Conservation (phyloP, 1,284 basidiomycete genomes). For the Pseudozyma tsukubaensis region DNA sequence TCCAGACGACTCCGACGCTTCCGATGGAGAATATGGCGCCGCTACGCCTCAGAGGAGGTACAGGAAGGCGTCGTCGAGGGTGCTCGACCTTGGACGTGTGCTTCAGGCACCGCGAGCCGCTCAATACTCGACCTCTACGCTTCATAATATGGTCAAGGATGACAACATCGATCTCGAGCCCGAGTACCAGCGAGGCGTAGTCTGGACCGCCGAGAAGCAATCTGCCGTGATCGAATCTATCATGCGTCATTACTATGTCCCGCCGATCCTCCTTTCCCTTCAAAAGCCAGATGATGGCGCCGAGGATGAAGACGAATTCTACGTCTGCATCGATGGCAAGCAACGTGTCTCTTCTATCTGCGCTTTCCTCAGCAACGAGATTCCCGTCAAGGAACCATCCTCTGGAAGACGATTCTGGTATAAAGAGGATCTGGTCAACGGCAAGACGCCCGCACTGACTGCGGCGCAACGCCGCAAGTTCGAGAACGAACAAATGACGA, state of each 20-base stretch:
- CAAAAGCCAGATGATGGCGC: constrained; percentile 7
- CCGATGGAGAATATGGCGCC: constrained; percentile 20
- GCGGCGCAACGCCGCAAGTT: constrained; percentile 42
- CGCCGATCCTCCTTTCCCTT: constrained; percentile 51
- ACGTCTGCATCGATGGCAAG: constrained; percentile 60
- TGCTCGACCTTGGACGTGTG: constrained; percentile 40
- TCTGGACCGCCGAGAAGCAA: constrained; percentile 51
- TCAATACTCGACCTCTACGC: constrained; percentile 29
- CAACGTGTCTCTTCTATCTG: constrained; percentile 55
- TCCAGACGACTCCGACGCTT: constrained; percentile 18
- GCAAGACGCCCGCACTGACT: constrained; percentile 30
- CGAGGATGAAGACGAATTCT: constrained; percentile 11
- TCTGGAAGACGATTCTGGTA: constrained; percentile 40
- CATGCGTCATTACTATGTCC: constrained; percentile 57
- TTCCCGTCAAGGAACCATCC: constrained; percentile 41
- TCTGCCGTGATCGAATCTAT: constrained; percentile 57
- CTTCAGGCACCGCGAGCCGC: constrained; percentile 38
- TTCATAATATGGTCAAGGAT: constrained; percentile 38
- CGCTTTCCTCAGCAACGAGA: constrained; percentile 45
- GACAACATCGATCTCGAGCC: constrained; percentile 54
- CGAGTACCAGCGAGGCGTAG: constrained; percentile 57
- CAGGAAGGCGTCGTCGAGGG: constrained; percentile 49
- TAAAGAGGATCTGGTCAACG: constrained; percentile 27
- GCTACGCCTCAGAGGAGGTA: not conserved
- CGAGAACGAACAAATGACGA: constrained; percentile 51